Evolutionary conservation across 805 yeast species (phyloP), one percentile per base, ranked within the genome.

Genomic region (Metschnikowia cerradonensis): DNA sequence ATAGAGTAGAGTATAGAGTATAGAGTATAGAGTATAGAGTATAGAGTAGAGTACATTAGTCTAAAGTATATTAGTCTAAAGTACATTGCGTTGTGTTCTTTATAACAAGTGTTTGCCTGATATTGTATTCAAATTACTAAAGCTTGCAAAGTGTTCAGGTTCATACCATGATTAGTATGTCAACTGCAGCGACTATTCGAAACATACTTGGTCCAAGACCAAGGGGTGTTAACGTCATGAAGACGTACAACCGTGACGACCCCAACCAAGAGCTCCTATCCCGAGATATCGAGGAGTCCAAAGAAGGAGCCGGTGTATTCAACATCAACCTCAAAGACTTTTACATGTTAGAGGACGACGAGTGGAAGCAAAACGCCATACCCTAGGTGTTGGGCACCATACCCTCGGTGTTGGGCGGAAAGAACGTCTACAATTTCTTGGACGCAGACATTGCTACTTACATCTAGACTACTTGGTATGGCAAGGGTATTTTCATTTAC

Each of bases 281-380:
- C 37, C 81, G 89, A 64, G 98, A 94, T 66, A 77, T 90, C 56
- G 99, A 94, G 75, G 86, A 80, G 45, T 97, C 87, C 67, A 89
- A 92, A 63, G 99, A 98, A 67, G 99, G 99, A 67, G 97, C 98
- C 41, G 99, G 99, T 78, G 99, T 94, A 34, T 94, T 75, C 78
- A 94, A 90, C 75, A 82, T 94, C 66, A 90, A 90, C 75, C 78
- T 94, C 73, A 89, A 90, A 68, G 98, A 92, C 66, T 87, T 85
- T 64, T 94, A 94, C 71, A 60, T 94, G 55, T 77, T 94, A 60
- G 98, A 92, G 60, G 92, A 94, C 67, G 98, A 91, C 48, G 95
- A 89, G 57, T 94, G 99, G 99, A 92, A 92, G 80, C 83, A 90
- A 59, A 99, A 94, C 71, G 80, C 86, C 55, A 90, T 94, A 89